Percentiles rank a stretch among this genome's conserved stretches.
Conservation (phyloP, 139 green algal species). For the Asterochloris sp. region DNA sequence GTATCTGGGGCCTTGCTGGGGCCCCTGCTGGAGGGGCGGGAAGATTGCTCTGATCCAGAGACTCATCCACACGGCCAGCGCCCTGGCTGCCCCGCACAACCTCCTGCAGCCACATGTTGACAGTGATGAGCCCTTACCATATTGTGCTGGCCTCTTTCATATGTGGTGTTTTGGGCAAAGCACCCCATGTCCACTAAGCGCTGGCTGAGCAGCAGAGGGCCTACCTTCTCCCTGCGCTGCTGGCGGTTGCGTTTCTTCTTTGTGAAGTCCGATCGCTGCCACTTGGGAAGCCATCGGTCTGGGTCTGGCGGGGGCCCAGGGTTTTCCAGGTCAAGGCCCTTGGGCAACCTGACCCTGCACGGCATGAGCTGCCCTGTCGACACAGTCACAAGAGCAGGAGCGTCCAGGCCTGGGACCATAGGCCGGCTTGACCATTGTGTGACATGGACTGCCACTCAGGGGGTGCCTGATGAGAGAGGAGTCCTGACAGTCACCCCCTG, state of each 20-base stretch:
- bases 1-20: not conserved
- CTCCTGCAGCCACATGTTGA: constrained; percentile 29
- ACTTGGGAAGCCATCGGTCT: constrained; percentile 95
- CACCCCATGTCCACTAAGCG: no score
- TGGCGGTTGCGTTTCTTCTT: constrained; percentile 45
- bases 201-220: no score
- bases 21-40: not conserved
- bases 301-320: constrained; percentile 80
- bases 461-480: no score
- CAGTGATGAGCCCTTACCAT: no score
- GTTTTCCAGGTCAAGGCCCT: constrained; percentile 85
- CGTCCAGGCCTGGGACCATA: no score
- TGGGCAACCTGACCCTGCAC: constrained; percentile 60
- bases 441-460: no score
- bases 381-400: no score
- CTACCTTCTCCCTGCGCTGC: constrained; percentile 16
- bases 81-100: constrained; percentile 76
- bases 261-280: constrained; percentile 82
- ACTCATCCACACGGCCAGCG: constrained; percentile 46
- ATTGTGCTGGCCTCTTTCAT: no score
- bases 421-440: no score
- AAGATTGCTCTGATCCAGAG: constrained; percentile 34
- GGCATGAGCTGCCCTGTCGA: constrained; percentile 30
- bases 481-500: no score
- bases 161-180: no score